phyloP scores from a whole-genome alignment of 345 rosid species.

The Syzygium aqueum region DNA sequence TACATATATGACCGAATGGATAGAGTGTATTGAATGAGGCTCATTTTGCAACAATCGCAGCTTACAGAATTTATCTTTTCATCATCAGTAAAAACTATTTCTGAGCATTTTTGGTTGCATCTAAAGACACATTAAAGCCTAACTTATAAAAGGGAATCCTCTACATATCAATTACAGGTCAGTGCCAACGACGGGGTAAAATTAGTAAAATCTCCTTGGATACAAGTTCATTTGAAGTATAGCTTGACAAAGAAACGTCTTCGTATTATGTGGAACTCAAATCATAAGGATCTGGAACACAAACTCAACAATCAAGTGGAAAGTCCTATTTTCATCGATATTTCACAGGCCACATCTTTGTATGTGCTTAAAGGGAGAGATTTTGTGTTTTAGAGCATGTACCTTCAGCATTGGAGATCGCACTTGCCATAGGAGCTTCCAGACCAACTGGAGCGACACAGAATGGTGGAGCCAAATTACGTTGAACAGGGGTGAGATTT shows the following conservation, averaged over 20 bases:
- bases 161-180: neutral
- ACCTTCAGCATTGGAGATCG: neutral
- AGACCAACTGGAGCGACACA: neutral
- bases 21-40: neutral
- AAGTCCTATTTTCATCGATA: neutral
- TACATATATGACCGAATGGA: no score
- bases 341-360: neutral
- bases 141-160: neutral
- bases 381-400: neutral
- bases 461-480: no score
- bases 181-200: no score
- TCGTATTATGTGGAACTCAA: neutral
- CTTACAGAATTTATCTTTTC: neutral
- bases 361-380: neutral
- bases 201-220: no score
- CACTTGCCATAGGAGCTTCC: rapidly evolving
- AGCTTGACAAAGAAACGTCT: neutral
- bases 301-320: neutral
- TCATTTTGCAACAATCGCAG: no score
- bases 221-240: no score
- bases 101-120: neutral
- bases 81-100: neutral
- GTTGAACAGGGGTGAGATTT: neutral
- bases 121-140: neutral
- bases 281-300: neutral